Evolutionary conservation across 306 rosid species (phyloP).

Genomic region (Benincasa hispida): DNA sequence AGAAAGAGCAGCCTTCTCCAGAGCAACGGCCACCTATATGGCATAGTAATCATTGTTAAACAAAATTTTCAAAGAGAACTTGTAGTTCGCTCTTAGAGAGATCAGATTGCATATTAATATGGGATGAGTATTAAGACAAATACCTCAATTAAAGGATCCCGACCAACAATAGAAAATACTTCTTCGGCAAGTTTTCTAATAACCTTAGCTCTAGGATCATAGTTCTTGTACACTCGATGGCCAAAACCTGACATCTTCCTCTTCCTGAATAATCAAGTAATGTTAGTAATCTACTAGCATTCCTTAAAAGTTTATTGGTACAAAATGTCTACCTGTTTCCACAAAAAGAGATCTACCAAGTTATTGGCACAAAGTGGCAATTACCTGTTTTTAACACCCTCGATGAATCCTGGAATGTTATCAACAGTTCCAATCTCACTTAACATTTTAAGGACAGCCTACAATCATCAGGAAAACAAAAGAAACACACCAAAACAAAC

Average conservation of each 20-base stretch:
- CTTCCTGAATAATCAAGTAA: conserved; percentile 37
- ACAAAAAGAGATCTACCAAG: not conserved
- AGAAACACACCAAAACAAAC: not conserved
- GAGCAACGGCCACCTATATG: conserved; percentile 68
- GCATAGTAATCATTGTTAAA: not conserved
- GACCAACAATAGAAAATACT: conserved; percentile 84
- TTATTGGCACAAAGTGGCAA: not conserved
- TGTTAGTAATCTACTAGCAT: not conserved
- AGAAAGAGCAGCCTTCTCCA: conserved; percentile 79
- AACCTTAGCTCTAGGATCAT: conserved; percentile 90
- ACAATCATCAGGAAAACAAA: not conserved
- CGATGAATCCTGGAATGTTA: conserved; percentile 75
- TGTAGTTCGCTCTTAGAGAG: not conserved
- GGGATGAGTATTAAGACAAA: not conserved
- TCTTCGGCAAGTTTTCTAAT: conserved; percentile 63
- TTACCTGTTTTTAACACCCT: conserved; percentile 82
- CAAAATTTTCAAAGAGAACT: not conserved
- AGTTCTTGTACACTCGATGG: conserved; percentile 87
- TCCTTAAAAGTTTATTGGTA: no score
- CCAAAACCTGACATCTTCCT: conserved; percentile 93
- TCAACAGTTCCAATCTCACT: conserved; percentile 74
- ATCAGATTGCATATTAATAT: not conserved
- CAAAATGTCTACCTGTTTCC: not conserved
- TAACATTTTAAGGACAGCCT: conserved; percentile 55
- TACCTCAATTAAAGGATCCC: conserved; percentile 91